phyloP scores from a whole-genome alignment of 129 eudicot genomes.

The Calendula officinalis region DNA sequence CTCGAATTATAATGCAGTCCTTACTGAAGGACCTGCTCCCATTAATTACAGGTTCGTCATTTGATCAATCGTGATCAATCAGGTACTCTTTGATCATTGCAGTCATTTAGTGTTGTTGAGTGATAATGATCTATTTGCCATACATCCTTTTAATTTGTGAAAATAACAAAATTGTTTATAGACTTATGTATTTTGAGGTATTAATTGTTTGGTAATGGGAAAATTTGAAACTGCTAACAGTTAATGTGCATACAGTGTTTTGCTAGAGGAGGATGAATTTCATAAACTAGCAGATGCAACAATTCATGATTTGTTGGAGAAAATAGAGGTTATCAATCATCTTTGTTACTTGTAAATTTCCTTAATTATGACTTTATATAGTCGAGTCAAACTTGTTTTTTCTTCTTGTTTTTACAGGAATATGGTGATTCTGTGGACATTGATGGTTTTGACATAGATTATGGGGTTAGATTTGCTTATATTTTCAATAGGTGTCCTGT shows the following conservation, averaged over 20 bases:
- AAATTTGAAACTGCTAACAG: constrained; percentile 16
- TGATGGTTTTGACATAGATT: constrained; percentile 96
- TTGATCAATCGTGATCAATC: no score
- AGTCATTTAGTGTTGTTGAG: no score
- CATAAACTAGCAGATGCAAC: constrained; percentile 88
- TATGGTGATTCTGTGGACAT: constrained; percentile 89
- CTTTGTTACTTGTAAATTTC: no score
- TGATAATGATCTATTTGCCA: no score
- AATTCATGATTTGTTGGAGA: constrained; percentile 82
- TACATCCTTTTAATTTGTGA: no score
- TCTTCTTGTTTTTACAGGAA: constrained; percentile 51
- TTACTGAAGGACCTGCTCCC: constrained; percentile 54
- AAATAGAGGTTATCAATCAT: constrained; percentile 67
- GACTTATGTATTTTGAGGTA: not conserved
- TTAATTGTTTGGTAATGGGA: not conserved
- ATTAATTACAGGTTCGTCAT: constrained; percentile 59
- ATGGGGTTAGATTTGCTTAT: constrained; percentile 66
- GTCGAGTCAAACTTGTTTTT: not conserved
- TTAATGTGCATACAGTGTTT: constrained; percentile 51
- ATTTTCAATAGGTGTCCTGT: not conserved
- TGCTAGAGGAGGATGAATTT: constrained; percentile 85
- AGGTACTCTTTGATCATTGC: no score
- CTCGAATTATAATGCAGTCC: constrained; percentile 26
- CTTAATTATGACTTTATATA: no score
- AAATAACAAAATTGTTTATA: no score